Evolutionary conservation across 805 yeast genomes (phyloP), one percentile per base, ranked within the genome.

Genomic region (Sugiyamaella boreocaroliniensis): DNA sequence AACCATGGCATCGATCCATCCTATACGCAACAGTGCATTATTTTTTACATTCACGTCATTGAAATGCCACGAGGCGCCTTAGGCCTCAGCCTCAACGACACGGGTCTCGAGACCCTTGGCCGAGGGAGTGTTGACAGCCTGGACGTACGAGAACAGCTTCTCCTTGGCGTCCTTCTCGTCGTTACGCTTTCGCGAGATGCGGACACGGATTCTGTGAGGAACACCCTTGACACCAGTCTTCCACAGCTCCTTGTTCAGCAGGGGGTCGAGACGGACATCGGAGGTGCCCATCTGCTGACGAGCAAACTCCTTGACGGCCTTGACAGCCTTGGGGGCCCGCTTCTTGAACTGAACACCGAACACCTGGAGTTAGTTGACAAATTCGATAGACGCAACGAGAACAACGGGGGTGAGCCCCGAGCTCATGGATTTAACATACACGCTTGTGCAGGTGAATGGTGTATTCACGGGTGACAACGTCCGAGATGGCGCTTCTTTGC

Each of bases 401-500:
- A 4, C 37, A 11, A 32, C 5, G 37, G 37, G 10, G 7, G 7
- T 7, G 32, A 32, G 3, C 12, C 37, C 12, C 37, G 37, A 4
- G 26, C 26, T 22, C 26, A 22, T 20, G 7, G 19, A 6, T 16
- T 26, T 2, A 51, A 86, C 95, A 75, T 85, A 88, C 95, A 81
- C 98, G 89, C 80, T 89, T 92, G 96, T 89, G 96, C 79, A 92
- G 81, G 89, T 93, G 92, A 79, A 93, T 90, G 85, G 99, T 93
- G 89, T 93, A 93, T 82, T 93, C 99, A 80, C 99, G 96, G 77
- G 99, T 87, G 79, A 93, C 97, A 79, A 89, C 97, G 90, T 93
- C 98, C 81, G 87, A 86, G 76, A 89, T 81, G 78, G 92, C 95
- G 78, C 84, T 81, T 77, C 78, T 78, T 45, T 53, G 60, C 63